phyloP scores from a whole-genome alignment of 768 basidiomycete species.

The Russula foetens region DNA sequence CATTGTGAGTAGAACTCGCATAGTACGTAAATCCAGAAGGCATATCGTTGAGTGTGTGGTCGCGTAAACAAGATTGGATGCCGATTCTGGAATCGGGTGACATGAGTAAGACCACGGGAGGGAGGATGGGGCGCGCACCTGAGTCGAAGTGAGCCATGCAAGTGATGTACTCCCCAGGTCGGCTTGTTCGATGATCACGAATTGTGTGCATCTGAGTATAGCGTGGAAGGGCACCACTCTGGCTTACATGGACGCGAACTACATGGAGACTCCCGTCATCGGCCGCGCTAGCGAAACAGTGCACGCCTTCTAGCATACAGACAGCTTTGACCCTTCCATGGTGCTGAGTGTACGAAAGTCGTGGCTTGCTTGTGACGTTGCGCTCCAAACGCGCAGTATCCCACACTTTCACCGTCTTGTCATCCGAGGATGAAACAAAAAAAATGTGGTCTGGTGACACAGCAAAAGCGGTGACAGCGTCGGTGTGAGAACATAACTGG shows the following conservation, averaged over 20 bases:
- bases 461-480: slow-evolving; percentile 68
- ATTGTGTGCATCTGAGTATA: slow-evolving; percentile 73
- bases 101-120: slow-evolving; percentile 4
- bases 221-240: slow-evolving; percentile 66
- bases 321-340: slow-evolving; percentile 61
- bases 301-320: slow-evolving; percentile 76
- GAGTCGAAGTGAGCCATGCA: slow-evolving; percentile 76
- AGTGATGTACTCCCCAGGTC: slow-evolving; percentile 72
- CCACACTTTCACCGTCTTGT: slow-evolving; percentile 92
- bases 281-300: slow-evolving; percentile 84
- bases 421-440: slow-evolving; percentile 90
- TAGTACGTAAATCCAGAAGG: slow-evolving; percentile 77
- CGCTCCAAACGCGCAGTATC: slow-evolving; percentile 88
- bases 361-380: slow-evolving; percentile 78
- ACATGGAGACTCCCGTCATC: slow-evolving; percentile 81
- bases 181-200: slow-evolving; percentile 71
- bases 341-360: slow-evolving; percentile 46
- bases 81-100: slow-evolving; percentile 39
- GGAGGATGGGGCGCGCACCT: slow-evolving; percentile 33
- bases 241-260: slow-evolving; percentile 68
- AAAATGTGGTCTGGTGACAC: slow-evolving; percentile 93
- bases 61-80: slow-evolving; percentile 78
- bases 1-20: slow-evolving; percentile 68
- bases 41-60: slow-evolving; percentile 75
- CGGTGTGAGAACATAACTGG: slow-evolving; percentile 77